A percentile compares a stretch with the other conserved stretches of the same genome.
Evolutionary conservation across 768 basidiomycete species (phyloP).

Genomic region (Hypsizygus marmoreus): DNA sequence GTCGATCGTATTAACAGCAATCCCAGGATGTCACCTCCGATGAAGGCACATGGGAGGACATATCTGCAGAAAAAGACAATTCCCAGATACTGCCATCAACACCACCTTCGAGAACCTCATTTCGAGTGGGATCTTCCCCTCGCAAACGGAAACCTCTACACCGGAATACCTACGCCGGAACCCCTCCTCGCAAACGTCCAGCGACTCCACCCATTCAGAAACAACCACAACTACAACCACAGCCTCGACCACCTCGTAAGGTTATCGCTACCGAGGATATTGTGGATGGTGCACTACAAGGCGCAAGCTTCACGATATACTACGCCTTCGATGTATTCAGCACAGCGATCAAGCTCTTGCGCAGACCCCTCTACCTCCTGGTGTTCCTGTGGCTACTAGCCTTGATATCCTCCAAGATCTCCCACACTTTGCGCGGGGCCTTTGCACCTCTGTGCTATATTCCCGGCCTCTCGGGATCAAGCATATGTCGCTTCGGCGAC

Average conservation of each 20-base stretch:
- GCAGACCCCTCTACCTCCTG: conserved; percentile 56
- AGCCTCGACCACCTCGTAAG: conserved; percentile 12
- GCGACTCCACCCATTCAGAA: conserved; percentile 10
- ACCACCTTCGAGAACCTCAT: conserved; percentile 10
- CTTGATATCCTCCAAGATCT: conserved; percentile 41
- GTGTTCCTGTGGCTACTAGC: conserved; percentile 55
- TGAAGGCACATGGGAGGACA: conserved; percentile 48
- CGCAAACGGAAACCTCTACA: conserved; percentile 30
- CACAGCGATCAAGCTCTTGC: conserved; percentile 50
- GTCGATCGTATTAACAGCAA: too few relatives aligned
- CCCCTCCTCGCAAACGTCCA: conserved; percentile 20
- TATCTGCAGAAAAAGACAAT: conserved; percentile 21
- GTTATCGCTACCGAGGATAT: conserved; percentile 27
- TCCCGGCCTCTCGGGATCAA: conserved; percentile 54
- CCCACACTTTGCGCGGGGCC: conserved; percentile 43
- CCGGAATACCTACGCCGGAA: conserved; percentile 22
- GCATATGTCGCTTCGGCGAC: conserved; percentile 43
- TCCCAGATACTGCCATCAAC: conserved; percentile 9
- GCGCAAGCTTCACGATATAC: conserved; percentile 23
- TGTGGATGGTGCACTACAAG: conserved; percentile 30
- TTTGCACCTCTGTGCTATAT: conserved; percentile 63
- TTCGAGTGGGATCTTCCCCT: conserved; percentile 20
- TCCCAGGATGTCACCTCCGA: too few relatives aligned
- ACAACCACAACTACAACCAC: conserved; percentile 7
- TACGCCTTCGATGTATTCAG: conserved; percentile 53